Evolutionary conservation across 768 basidiomycete species (phyloP), one percentile per base, ranked within the genome.

Genomic region (Termitomyces sp.): DNA sequence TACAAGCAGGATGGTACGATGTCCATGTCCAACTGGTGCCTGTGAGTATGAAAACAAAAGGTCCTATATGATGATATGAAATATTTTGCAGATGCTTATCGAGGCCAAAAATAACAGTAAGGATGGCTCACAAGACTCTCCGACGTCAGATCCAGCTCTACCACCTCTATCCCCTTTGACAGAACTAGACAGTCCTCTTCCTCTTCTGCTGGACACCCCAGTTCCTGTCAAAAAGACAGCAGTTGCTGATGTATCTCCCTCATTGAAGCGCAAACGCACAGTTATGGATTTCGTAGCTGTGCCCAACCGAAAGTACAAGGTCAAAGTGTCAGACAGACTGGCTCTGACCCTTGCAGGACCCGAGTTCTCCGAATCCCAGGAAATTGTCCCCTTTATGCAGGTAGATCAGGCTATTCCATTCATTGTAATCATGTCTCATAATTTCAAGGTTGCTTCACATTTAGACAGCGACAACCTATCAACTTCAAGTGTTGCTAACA

Each of bases 1-100:
- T 79, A n/a, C 71, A 68, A 46, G 69, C 71, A 22, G 90, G 90
- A 4, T 91, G 84, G 83, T 91, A 91, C 65, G 90, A 92, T 63
- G 53, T 28, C 4, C 15, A 60, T 40, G 58, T 60, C 7, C 63
- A 67, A 18, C 46, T 67, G 15, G 32, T 56, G 1, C 35, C 55
- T 32, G 66, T 63, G 35, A 35, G 55, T 42, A 44, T 50, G 28
- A 18, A n/a, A 40, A 24, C 9, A 54, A 40, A 28, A 11, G 6
- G 39, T 55, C n/a, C 18, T 18, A 32, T 32, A 24, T 32, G 16
- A 9, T 40, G 11, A 18, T n/a, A 3, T 7, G n/a, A 11, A 36
- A 11, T 1, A 57, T 35, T 13, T 15, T 33, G n/a, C 35, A 51
- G 62, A 24, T 44, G 13, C 46, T 52, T 16, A 22, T 20, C 6